Conservation (phyloP, 192 early-diverging fungal genomes). For the Backusella sp. region DNA sequence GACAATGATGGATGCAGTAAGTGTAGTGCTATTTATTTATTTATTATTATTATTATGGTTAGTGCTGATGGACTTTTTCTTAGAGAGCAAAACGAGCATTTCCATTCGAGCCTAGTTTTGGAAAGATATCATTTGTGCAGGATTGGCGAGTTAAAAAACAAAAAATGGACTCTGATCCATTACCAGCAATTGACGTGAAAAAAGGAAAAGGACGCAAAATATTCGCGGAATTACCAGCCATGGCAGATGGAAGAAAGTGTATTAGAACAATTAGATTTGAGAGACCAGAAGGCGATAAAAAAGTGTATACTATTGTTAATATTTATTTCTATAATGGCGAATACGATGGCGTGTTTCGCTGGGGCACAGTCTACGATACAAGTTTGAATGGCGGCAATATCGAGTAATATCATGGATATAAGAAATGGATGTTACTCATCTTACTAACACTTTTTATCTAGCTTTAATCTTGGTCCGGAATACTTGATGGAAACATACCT, state of each 20-base stretch:
- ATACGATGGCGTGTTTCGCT: constrained; percentile 67
- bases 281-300: constrained; percentile 45
- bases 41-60: background rate
- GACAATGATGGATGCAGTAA: constrained; percentile 69
- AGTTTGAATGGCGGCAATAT: constrained; percentile 64
- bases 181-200: constrained; percentile 46
- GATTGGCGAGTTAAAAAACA: constrained; percentile 68
- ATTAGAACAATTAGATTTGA: constrained; percentile 75
- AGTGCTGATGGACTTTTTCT: background rate
- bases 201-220: constrained; percentile 40
- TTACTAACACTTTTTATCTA: background rate
- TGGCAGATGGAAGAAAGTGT: constrained; percentile 60
- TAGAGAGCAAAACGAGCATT: constrained; percentile 40
- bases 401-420: constrained; percentile 38
- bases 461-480: constrained; percentile 37
- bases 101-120: constrained; percentile 70
- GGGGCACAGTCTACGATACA: constrained; percentile 62
- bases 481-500: constrained; percentile 39
- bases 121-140: constrained; percentile 63
- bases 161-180: constrained; percentile 48
- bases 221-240: constrained; percentile 33
- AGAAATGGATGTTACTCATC: background rate
- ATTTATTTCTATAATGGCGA: constrained; percentile 52
- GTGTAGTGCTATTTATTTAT: background rate
- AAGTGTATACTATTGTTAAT: constrained; percentile 63